These are phyloP conservation scores for Vinca major DNA, from an alignment of 305 asterid genomes.

Conservation along the genomic window DNA sequence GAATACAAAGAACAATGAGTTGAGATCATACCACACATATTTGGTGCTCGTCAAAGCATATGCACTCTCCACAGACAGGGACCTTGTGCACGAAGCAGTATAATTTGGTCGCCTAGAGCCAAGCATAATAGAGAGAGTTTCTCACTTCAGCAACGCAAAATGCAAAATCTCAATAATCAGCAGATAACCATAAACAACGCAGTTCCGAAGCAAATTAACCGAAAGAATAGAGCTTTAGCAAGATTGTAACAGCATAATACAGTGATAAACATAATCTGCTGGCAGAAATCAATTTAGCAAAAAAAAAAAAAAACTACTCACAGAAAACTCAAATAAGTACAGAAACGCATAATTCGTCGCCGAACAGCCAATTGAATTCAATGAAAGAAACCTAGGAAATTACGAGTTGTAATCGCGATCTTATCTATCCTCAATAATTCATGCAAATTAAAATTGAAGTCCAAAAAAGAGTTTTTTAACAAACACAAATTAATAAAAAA, in stretches of 20 bases:
- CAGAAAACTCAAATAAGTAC: not conserved
- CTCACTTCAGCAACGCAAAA: conserved; percentile 6
- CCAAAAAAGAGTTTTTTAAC: too few species aligned
- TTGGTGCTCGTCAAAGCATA: conserved; percentile 89
- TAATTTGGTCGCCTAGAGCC: conserved; percentile 75
- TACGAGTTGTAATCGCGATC: conserved; percentile 18
- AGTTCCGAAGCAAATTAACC: not conserved
- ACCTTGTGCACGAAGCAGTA: conserved; percentile 98
- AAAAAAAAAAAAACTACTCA: not conserved
- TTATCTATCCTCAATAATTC: conserved; percentile 23
- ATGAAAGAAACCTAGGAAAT: not conserved
- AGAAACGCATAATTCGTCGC: not conserved
- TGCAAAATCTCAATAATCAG: not conserved
- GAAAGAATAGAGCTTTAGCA: not conserved
- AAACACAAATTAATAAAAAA: not conserved
- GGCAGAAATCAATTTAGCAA: not conserved
- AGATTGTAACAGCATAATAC: not conserved
- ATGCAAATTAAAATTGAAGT: not conserved
- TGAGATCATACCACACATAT: conserved; percentile 70
- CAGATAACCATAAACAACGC: not conserved
- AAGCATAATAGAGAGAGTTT: conserved; percentile 16
- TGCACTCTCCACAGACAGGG: conserved; percentile 93
- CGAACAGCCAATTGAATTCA: not conserved
- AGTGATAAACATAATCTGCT: not conserved
- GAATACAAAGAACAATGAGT: not conserved